These are phyloP conservation scores for Thelonectria blattea DNA, from an alignment of 2,329 filamentous ascomycete genomes.

Conservation along the genomic window DNA sequence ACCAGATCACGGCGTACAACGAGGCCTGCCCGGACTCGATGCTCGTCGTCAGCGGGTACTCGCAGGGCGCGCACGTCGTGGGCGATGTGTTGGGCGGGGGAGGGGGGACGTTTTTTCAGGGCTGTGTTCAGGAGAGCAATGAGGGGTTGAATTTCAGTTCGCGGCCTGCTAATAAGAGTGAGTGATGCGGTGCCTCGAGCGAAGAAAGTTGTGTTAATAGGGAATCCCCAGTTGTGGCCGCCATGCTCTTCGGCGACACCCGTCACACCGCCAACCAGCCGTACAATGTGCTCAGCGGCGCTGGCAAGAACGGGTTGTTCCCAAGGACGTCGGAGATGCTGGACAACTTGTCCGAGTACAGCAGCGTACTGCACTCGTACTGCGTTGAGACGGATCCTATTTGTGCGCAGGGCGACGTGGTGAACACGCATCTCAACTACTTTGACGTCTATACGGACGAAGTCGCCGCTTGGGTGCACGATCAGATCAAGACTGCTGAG, in stretches of 20 bases:
- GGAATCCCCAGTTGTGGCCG: constrained; percentile 37
- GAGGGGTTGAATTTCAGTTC: constrained; percentile 25
- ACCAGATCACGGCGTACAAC: constrained; percentile 48
- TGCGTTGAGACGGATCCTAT: constrained; percentile 47
- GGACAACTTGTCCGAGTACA: constrained; percentile 38
- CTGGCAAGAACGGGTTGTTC: constrained; percentile 35
- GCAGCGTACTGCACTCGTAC: constrained; percentile 41
- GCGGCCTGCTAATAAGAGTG: constrained; percentile 43
- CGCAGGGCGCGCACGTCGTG: constrained; percentile 48
- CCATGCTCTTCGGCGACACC: constrained; percentile 43
- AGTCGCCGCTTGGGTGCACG: constrained; percentile 27
- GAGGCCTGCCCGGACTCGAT: constrained; percentile 47
- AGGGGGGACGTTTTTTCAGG: constrained; percentile 40
- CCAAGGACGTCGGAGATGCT: constrained; percentile 41
- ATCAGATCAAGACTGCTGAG: constrained; percentile 6
- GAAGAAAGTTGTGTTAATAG: background rate
- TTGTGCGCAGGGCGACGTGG: constrained; percentile 45
- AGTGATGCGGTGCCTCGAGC: constrained; percentile 19
- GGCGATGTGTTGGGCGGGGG: constrained; percentile 45
- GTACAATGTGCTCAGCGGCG: constrained; percentile 42
- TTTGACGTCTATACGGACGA: constrained; percentile 41
- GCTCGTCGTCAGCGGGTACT: constrained; percentile 50
- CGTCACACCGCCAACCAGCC: constrained; percentile 44
- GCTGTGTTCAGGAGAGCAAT: constrained; percentile 36
- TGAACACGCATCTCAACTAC: constrained; percentile 46